Evolutionary conservation across 768 basidiomycete genomes (phyloP), one percentile per base, ranked within the genome.

Genomic region (Stropharia rugosoannulata): DNA sequence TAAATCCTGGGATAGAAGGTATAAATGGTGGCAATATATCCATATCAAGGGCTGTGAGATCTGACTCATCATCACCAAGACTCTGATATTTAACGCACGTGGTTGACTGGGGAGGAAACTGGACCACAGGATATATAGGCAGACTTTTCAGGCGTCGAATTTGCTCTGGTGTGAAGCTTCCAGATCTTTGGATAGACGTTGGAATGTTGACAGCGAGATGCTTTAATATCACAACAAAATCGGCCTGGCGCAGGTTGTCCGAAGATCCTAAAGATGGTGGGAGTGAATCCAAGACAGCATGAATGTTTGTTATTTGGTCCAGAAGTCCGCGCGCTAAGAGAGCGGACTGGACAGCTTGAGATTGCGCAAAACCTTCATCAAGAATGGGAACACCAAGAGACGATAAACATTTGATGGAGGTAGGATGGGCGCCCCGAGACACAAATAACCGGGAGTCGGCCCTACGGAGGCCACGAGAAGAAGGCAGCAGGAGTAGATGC

Each of bases 381-480:
- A 78, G 51, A 49, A 80, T 74, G 1, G 67, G 57, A 1, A 79
- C 56, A 0, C 70, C 70, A 1, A 78, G 55, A 7, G 52, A 40
- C 35, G 63, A 58, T 12, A 78, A 62, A 6, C 62, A 52, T 2
- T 52, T 40, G 2, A 66, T 51, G 9, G 65, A 57, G 1, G 49
- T 22, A 0, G 66, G 64, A 39, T 72, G 68, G 2, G 62, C 60
- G 12, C 59, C 64, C 0, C 56, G 44, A 0, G 62, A 51, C 5
- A 62, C 59, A 55, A 78, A 79, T 3, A 78, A 57, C 0, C 65
- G 54, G 0, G 61, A 51, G 0, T 63, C 56, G 1, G 64, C 61
- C 1, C 62, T 59, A 29, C 65, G 64, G 1, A 77, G 52, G 6
- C 70, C 70, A 5, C 59, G 55, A 13, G 60, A 61, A 0, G 73